A percentile compares a stretch with the other conserved stretches of the same genome.
Evolutionary conservation across 2,329 filamentous ascomycete genomes (phyloP).

Genomic region (Colletotrichum spinosum): DNA sequence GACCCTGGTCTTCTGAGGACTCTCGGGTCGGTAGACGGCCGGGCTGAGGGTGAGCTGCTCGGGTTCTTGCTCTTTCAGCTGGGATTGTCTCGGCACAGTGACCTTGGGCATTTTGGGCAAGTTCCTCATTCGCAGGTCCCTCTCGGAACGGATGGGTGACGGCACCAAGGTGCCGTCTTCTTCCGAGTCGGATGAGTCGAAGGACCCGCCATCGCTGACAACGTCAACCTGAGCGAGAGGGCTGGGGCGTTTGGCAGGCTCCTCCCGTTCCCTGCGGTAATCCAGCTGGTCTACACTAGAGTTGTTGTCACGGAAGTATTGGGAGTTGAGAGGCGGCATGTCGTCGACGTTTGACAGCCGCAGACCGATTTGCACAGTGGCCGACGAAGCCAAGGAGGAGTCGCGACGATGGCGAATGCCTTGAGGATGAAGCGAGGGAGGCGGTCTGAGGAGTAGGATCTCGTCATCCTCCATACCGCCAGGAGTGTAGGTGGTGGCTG

Average conservation of each 20-base stretch:
- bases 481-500: slow-evolving; percentile 60
- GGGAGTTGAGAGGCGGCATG: slow-evolving; percentile 53
- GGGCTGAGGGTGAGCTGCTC: slow-evolving; percentile 59
- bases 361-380: slow-evolving; percentile 78
- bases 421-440: slow-evolving; percentile 40
- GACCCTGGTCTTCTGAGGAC: slow-evolving; percentile 48
- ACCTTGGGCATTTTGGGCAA: slow-evolving; percentile 51
- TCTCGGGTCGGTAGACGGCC: slow-evolving; percentile 62
- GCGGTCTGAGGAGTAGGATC: slow-evolving; percentile 28
- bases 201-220: slow-evolving; percentile 17
- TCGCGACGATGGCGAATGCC: slow-evolving; percentile 63
- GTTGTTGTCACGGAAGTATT: slow-evolving; percentile 44
- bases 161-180: slow-evolving; percentile 33
- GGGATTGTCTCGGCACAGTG: slow-evolving; percentile 21
- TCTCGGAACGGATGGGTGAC: slow-evolving; percentile 41
- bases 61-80: slow-evolving; percentile 39
- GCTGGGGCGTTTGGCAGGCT: slow-evolving; percentile 43
- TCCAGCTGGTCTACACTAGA: slow-evolving; percentile 53
- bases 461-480: slow-evolving; percentile 20
- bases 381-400: slow-evolving; percentile 73
- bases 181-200: slow-evolving; percentile 41
- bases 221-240: slow-evolving; percentile 43
- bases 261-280: slow-evolving; percentile 44
- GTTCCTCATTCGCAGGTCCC: slow-evolving; percentile 50
- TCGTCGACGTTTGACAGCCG: slow-evolving; percentile 72